Evolutionary conservation across 1,284 basidiomycete genomes (phyloP), one percentile per base, ranked within the genome.

Genomic region (Pterula multifida): DNA sequence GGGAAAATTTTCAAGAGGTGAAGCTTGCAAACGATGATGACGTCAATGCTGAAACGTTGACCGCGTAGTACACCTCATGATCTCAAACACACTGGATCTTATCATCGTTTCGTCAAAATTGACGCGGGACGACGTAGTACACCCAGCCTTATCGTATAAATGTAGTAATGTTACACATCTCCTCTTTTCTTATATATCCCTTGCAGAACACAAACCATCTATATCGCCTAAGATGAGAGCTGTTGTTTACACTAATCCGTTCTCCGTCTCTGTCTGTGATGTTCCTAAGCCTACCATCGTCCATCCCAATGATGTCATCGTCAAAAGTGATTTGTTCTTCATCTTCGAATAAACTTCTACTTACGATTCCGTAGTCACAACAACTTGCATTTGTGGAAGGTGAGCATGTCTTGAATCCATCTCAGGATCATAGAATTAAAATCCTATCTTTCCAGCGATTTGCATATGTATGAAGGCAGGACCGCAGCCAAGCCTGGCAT

Each of bases 381-480:
- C 74, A 2, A 66, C 69, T 28, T 72, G 71, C 49, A 73, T 75
- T 52, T 75, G 72, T 51, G 72, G 72, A 54, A 74, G 71, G 70
- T 69, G 32, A 32, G 47, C 24, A 12, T 17, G 6, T 1, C 26
- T 4, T 21, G 9, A n/a, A n/a, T n/a, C n/a, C n/a, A n/a, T n/a
- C n/a, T n/a, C n/a, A n/a, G n/a, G n/a, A n/a, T n/a, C n/a, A n/a
- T n/a, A n/a, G n/a, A n/a, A n/a, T n/a, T n/a, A n/a, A n/a, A n/a
- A n/a, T n/a, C n/a, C n/a, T n/a, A n/a, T n/a, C n/a, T 42, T 11
- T 22, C n/a, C 45, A 73, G 72, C 48, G 74, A 76, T 54, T 56
- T 76, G 50, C 72, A 76, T 53, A 76, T 75, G 72, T 76, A 76
- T 56, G 72, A 77, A 61, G 75, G 74, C 11, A 71, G 74, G 52